Evolutionary conservation across 306 rosid genomes (phyloP).

Genomic region (Senna tora): DNA sequence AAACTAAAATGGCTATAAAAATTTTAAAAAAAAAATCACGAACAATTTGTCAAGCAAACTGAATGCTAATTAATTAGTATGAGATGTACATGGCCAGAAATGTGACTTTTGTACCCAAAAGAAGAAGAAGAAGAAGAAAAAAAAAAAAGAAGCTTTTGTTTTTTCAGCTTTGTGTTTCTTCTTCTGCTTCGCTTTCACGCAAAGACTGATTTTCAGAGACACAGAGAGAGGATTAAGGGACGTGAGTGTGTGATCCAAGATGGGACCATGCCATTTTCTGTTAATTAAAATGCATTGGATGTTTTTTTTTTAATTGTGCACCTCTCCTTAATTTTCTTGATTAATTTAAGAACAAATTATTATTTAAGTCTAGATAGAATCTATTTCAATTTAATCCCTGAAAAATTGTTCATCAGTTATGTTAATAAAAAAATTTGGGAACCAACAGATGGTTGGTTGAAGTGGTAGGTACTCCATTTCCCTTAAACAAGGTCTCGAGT

Average conservation of each 20-base stretch:
- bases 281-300: too few relatives aligned
- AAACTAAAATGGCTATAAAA: conserved; percentile 19
- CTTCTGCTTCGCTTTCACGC: conserved; percentile 63
- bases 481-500: too few relatives aligned
- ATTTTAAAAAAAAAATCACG: conserved; percentile 20
- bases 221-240: conserved; percentile 36
- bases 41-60: conserved; percentile 33
- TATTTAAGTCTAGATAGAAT: too few relatives aligned
- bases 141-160: conserved; percentile 4
- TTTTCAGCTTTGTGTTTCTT: conserved; percentile 33
- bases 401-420: too few relatives aligned
- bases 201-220: conserved; percentile 52
- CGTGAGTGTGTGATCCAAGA: conserved; percentile 61
- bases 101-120: conserved; percentile 32
- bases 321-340: too few relatives aligned
- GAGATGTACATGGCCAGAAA: conserved; percentile 33
- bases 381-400: too few relatives aligned
- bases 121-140: too few relatives aligned
- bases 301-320: too few relatives aligned
- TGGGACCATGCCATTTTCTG: conserved; percentile 41
- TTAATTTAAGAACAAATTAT: too few relatives aligned
- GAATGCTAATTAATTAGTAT: conserved; percentile 35
- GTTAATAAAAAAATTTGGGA: too few relatives aligned
- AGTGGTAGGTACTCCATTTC: too few relatives aligned
- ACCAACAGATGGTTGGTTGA: too few relatives aligned